Base-by-base conservation (phyloP, 2,329 filamentous ascomycete genomes). In the Fusarium sulawesiense region DNA sequence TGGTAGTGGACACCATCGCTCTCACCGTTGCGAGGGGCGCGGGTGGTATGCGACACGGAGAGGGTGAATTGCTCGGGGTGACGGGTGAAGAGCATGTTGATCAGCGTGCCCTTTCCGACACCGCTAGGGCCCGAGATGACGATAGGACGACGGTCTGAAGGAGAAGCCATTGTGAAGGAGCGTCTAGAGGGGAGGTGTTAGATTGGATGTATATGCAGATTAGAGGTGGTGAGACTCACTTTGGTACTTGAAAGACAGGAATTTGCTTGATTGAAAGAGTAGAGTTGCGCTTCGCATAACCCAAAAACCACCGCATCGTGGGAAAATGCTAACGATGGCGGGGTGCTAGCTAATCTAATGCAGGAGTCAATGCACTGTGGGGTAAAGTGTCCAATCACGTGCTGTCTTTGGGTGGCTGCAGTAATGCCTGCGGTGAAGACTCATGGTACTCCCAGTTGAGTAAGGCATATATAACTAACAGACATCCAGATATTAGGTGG, bases 51-150 rank as follows among this genome's bases (percentile, higher is more conserved):
- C 69, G 87, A 88, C 57, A 90, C 85, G 56, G 87, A 87, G n/a
- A 88, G 83, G 12, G 84, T 80, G 70, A 87, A 87, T 56, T 78
- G 80, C 48, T 86, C 82, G 23, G 83, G 83, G 79, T 87, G 82
- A 61, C 77, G 75, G 47, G 85, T 82, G 78, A 93, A 91, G 51
- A 95, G 89, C 51, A 88, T 85, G 77, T 89, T 90, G 80, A 92
- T 89, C 68, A 95, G 88, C 20, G 92, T 96, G 74, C 91, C 92
- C 82, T 96, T 96, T 73, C 93, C 93, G 49, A 93, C 88, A 78
- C 93, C 93, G 13, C 89, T 92, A 66, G 93, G 93, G 59, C 93
- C 93, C 50, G 90, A 93, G 80, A 96, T 91, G 74, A 96, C 89
- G 75, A 95, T 85, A 16, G 92, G 92, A 32, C 88, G 87, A 71